Evolutionary conservation across 1,284 basidiomycete genomes (phyloP).

Genomic region (Tilletiopsis washingtonensis): DNA sequence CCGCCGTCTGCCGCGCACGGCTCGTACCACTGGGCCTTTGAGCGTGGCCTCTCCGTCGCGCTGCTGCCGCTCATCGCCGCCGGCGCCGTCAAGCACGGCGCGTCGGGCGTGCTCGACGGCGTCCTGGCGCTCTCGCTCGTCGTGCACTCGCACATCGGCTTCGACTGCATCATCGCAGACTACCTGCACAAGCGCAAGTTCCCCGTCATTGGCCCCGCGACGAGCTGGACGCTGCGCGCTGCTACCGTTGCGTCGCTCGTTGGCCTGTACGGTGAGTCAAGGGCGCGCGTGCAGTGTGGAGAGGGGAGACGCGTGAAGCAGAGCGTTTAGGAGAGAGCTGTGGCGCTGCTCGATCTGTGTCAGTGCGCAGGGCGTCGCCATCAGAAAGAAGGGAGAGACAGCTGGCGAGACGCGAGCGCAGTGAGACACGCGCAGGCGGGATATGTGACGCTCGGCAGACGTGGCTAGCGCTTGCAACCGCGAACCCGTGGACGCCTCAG

Average conservation of each 20-base stretch:
- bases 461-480: too few relatives aligned
- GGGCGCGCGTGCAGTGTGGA: not conserved
- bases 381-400: too few relatives aligned
- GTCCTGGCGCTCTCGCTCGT: slow-evolving; percentile 76
- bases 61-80: slow-evolving; percentile 65
- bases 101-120: slow-evolving; percentile 61
- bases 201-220: slow-evolving; percentile 61
- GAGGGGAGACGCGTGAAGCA: not conserved
- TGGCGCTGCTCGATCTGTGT: not conserved
- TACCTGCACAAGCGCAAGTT: slow-evolving; percentile 93
- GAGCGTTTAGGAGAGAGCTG: too few relatives aligned
- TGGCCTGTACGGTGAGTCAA: slow-evolving; percentile 62
- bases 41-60: slow-evolving; percentile 76
- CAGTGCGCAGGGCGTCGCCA: too few relatives aligned
- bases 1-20: slow-evolving; percentile 64
- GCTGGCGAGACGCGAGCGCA: too few relatives aligned
- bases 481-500: too few relatives aligned
- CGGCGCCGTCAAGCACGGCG: slow-evolving; percentile 45
- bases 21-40: slow-evolving; percentile 96
- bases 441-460: too few relatives aligned
- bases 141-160: slow-evolving; percentile 84
- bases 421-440: too few relatives aligned
- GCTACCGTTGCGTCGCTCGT: slow-evolving; percentile 76
- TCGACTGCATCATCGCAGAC: slow-evolving; percentile 54
- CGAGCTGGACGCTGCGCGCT: slow-evolving; percentile 67